Evolutionary conservation across 202 grass and related monocot species (phyloP).

Genomic region (Setaria viridis): DNA sequence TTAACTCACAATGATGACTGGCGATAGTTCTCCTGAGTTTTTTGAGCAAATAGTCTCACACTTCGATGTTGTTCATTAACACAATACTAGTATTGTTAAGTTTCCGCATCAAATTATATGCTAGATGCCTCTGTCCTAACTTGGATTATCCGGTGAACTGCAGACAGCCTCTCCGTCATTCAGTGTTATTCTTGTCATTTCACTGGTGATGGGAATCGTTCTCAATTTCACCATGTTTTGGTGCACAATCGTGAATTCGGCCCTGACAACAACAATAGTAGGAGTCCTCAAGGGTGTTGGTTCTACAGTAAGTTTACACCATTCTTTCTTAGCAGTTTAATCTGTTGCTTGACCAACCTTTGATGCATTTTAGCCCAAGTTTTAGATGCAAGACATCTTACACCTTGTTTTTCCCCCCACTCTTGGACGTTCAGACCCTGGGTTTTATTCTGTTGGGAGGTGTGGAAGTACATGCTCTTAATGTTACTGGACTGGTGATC

Average conservation of each 20-base stretch:
- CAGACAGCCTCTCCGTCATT: slow-evolving; percentile 70
- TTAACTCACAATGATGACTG: neutral
- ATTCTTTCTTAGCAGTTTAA: neutral
- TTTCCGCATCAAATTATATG: slow-evolving; percentile 12
- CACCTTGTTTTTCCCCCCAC: neutral
- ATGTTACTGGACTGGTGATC: slow-evolving; percentile 83
- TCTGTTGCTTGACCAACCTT: neutral
- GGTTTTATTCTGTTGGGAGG: slow-evolving; percentile 94
- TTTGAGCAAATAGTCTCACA: slow-evolving; percentile 3
- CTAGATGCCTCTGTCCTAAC: neutral
- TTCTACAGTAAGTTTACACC: slow-evolving; percentile 65
- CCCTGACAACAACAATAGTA: slow-evolving; percentile 94
- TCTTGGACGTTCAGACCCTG: slow-evolving; percentile 51
- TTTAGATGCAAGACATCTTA: neutral
- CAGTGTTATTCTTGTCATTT: slow-evolving; percentile 66
- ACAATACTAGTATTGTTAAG: neutral
- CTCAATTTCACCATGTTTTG: slow-evolving; percentile 97
- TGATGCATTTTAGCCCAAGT: neutral
- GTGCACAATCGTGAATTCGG: slow-evolving; percentile 97
- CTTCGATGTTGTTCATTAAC: neutral
- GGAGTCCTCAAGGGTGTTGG: slow-evolving; percentile 96
- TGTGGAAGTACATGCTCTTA: slow-evolving; percentile 78
- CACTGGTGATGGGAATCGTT: slow-evolving; percentile 85
- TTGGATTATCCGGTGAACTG: slow-evolving; percentile 37
- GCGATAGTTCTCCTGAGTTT: neutral